Evolutionary conservation across 495 filamentous ascomycete species (phyloP).

Genomic region (Chaetomidium leptoderma): DNA sequence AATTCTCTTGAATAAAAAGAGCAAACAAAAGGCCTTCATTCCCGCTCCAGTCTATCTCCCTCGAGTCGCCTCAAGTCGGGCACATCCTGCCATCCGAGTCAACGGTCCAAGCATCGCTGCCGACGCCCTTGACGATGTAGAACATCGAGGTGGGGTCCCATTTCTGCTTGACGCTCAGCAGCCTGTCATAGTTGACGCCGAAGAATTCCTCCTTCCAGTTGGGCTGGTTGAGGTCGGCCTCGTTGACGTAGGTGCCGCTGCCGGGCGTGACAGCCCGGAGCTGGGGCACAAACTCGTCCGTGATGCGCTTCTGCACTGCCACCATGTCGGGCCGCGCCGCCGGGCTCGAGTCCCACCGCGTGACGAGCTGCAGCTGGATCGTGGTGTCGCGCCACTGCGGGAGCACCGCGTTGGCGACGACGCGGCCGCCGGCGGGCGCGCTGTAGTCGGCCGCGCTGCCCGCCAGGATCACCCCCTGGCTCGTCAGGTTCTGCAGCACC

Average conservation of each 20-base stretch:
- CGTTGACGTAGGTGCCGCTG: slow-evolving; percentile 43
- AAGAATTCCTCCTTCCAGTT: slow-evolving; percentile 35
- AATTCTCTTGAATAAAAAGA: too few relatives aligned
- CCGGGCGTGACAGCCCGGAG: slow-evolving; percentile 35
- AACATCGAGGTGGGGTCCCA: slow-evolving; percentile 48
- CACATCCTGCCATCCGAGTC: slow-evolving; percentile 3
- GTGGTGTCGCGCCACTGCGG: slow-evolving; percentile 1
- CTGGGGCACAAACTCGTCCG: slow-evolving; percentile 43
- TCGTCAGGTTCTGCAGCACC: not conserved
- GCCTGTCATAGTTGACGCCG: slow-evolving; percentile 39
- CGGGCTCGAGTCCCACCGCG: not conserved
- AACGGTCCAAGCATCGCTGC: not conserved
- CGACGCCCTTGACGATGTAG: slow-evolving; percentile 19
- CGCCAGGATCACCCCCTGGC: slow-evolving; percentile 2
- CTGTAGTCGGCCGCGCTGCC: slow-evolving; percentile 4
- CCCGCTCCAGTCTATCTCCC: too few relatives aligned
- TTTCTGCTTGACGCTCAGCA: slow-evolving; percentile 46
- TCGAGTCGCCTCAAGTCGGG: not conserved
- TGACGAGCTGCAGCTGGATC: slow-evolving; percentile 1
- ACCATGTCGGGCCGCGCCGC: not conserved
- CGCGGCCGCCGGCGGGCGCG: not conserved
- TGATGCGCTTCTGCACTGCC: slow-evolving; percentile 36
- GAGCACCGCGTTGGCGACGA: slow-evolving; percentile 7
- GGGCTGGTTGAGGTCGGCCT: slow-evolving; percentile 43
- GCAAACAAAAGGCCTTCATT: too few relatives aligned